Base-by-base conservation (phyloP, 805 yeast species). In the Yarrowia deformans region DNA sequence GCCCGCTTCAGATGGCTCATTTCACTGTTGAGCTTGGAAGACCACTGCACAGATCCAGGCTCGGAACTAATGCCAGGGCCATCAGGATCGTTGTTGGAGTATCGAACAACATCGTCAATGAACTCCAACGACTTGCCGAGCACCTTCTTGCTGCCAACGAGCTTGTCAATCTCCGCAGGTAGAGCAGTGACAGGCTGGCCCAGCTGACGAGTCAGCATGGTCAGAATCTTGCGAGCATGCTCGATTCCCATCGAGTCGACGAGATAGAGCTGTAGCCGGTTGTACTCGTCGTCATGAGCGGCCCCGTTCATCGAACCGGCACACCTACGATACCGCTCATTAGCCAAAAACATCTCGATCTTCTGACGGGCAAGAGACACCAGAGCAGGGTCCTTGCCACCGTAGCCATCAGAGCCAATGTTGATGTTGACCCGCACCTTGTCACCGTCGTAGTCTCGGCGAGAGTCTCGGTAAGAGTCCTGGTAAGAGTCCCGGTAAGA, bases 251-350 rank as follows among this genome's bases (percentile, higher is more conserved):
- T 63, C 35, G 37, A 14, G 18, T 35, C 48, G 23, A 63, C 35
- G 12, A 63, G 48, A 23, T 63, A 63, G 32, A 63, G 46, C 39
- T 63, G 68, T n/a, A 63, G 46, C 39, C 68, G 43, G 19, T 46
- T 39, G 18, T 40, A 63, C 55, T 48, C 52, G 52, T 45, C 42
- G n/a, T 45, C 42, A 9, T 60, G 42, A 1, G 23, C 49, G 4
- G 43, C 39, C 7, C 64, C 49, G 4, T 9, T 56, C 42, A 23
- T 42, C 35, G 60, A 39, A 14, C 58, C 42, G 42, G 42, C 40
- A 35, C 56, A 7, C 54, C 39, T 49, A 49, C 54, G 54, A 32
- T 52, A 35, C 58, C 58, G 58, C 43, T 52, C 58, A n/a, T 13
- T 13, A 6, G 42, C 42, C 16, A 52, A 29, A 14, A 52, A 52